Percentiles rank a stretch among this genome's conserved stretches.
These are phyloP conservation scores for Oryza meyeriana DNA, from an alignment of 176 grass and related monocot species.

Conservation along the genomic window DNA sequence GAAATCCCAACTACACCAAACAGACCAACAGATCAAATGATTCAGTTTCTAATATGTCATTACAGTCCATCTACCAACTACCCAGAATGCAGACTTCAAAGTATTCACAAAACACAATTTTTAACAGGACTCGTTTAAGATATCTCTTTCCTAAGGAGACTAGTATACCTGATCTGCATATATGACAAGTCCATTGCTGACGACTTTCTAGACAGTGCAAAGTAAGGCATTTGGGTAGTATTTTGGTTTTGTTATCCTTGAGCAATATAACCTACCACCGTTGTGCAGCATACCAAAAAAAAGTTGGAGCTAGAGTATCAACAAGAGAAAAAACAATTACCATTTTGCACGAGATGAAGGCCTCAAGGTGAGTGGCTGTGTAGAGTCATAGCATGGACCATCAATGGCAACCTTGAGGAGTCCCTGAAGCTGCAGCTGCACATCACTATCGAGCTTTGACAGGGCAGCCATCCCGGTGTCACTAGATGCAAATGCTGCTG, in stretches of 20 bases:
- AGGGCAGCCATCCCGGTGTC: conserved; percentile 45
- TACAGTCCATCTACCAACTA: not conserved
- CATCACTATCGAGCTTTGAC: conserved; percentile 55
- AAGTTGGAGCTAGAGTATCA: conserved; percentile 2
- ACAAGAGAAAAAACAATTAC: conserved; percentile 37
- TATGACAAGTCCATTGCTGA: not conserved
- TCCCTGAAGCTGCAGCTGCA: conserved; percentile 72
- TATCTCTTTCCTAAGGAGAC: conserved; percentile 3
- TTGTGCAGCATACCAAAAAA: not conserved
- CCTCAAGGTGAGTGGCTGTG: conserved; percentile 69
- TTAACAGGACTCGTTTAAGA: not conserved
- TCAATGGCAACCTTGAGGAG: conserved; percentile 86
- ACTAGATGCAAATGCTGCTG: conserved; percentile 56
- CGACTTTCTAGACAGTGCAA: not conserved
- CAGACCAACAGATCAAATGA: not conserved
- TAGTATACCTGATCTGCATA: conserved; percentile 9
- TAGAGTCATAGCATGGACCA: conserved; percentile 78
- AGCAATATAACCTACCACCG: not conserved
- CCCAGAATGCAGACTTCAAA: not conserved
- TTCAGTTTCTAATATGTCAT: not conserved
- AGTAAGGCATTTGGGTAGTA: not conserved
- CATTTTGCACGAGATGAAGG: conserved; percentile 87
- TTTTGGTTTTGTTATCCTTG: not conserved
- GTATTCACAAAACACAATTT: conserved; percentile 7
- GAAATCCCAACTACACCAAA: not conserved